phyloP scores from a whole-genome alignment of 1,284 basidiomycete genomes.

The Fomitopsis palustris region DNA sequence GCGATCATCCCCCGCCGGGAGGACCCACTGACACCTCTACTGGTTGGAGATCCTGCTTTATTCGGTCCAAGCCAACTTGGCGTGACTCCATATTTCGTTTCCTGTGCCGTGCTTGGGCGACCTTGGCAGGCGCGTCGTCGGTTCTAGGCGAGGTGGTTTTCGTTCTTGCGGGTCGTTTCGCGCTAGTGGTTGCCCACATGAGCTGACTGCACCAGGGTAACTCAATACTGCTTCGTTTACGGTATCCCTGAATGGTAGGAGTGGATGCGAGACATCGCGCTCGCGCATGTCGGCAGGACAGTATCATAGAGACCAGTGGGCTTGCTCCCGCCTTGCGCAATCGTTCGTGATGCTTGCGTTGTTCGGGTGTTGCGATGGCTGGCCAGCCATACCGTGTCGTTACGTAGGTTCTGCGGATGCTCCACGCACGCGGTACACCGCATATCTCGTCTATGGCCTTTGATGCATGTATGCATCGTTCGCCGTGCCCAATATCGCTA shows the following conservation, averaged over 20 bases:
- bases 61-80: background rate
- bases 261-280: background rate
- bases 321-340: background rate
- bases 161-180: background rate
- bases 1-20: background rate
- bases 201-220: background rate
- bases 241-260: background rate
- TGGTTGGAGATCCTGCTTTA: background rate
- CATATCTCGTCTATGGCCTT: no score
- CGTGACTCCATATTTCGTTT: background rate
- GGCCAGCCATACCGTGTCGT: background rate
- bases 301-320: background rate
- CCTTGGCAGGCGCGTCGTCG: background rate
- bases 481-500: no score
- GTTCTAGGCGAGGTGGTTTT: background rate
- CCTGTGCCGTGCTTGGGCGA: background rate
- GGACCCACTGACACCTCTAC: conserved; percentile 1
- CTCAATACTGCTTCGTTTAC: background rate
- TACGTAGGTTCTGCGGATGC: background rate
- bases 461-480: no score
- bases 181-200: background rate
- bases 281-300: background rate
- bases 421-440: background rate
- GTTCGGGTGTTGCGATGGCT: no score
- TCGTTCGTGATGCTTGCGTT: background rate